A percentile compares a stretch with the other conserved stretches of the same genome.
These are phyloP conservation scores for Sporothrix dimorphospora DNA, from an alignment of 2,329 filamentous ascomycete genomes.

Conservation along the genomic window DNA sequence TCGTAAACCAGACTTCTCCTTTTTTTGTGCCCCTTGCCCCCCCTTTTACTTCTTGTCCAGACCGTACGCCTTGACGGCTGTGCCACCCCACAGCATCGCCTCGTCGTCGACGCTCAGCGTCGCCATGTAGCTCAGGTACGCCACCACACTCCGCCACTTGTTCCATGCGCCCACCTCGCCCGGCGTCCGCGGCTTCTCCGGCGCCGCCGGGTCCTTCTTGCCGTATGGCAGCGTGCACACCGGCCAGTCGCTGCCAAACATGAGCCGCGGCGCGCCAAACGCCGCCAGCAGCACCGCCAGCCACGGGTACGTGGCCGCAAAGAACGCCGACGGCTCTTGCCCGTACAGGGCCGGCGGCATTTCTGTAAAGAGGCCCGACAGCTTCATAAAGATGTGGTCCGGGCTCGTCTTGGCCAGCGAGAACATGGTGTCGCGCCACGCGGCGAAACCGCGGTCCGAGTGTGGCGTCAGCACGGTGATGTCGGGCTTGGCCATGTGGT, in stretches of 20 bases:
- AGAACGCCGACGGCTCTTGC: constrained; percentile 58
- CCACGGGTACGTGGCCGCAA: constrained; percentile 69
- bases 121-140: constrained; percentile 66
- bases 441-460: constrained; percentile 62
- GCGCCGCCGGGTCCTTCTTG: constrained; percentile 26
- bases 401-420: constrained; percentile 63
- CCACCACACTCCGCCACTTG: constrained; percentile 74
- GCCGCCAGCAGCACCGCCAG: constrained; percentile 69
- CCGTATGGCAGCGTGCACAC: constrained; percentile 72
- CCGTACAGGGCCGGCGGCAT: constrained; percentile 62
- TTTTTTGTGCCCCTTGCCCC: not conserved
- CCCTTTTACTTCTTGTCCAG: constrained; percentile 41
- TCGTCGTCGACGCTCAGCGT: constrained; percentile 63
- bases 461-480: constrained; percentile 63
- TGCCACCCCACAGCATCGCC: constrained; percentile 71
- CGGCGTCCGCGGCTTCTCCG: constrained; percentile 34
- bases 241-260: constrained; percentile 95
- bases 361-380: constrained; percentile 85
- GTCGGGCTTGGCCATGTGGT: constrained; percentile 90
- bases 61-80: constrained; percentile 71
- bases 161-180: constrained; percentile 66
- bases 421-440: constrained; percentile 71
- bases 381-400: constrained; percentile 76
- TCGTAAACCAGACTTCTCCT: not conserved
- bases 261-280: constrained; percentile 73